Conservation (phyloP, 2,329 filamentous ascomycete species). For the Aspergillus pseudoviridinutans region DNA sequence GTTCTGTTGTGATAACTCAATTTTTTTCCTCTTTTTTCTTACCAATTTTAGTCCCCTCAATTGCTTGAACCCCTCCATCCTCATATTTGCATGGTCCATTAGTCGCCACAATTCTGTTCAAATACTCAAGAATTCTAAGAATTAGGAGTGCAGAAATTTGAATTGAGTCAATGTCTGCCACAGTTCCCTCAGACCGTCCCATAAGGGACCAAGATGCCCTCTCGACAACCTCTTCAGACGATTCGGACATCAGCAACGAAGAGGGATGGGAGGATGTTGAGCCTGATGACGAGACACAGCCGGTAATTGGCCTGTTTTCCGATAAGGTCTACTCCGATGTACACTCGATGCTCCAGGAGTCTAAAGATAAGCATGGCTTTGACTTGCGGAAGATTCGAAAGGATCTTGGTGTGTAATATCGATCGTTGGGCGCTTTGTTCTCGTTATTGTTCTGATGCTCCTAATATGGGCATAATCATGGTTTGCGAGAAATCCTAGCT, state of each 20-base stretch:
- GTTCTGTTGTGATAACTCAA: background rate
- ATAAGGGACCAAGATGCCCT: slow-evolving; percentile 22
- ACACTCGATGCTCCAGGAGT: slow-evolving; percentile 63
- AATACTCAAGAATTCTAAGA: background rate
- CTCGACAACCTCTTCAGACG: slow-evolving; percentile 31
- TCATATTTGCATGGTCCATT: background rate
- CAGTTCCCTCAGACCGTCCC: slow-evolving; percentile 17
- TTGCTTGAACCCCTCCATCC: background rate
- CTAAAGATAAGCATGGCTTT: slow-evolving; percentile 62
- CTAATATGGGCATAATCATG: background rate
- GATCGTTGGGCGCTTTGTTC: slow-evolving; percentile 1
- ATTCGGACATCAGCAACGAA: slow-evolving; percentile 47
- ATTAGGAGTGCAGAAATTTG: background rate
- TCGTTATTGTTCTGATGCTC: slow-evolving; percentile 7
- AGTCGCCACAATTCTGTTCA: background rate
- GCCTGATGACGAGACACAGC: slow-evolving; percentile 58
- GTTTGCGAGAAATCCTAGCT: slow-evolving; percentile 5
- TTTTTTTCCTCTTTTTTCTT: slow-evolving; percentile 5
- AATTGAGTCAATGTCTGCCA: slow-evolving; percentile 26
- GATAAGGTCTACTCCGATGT: slow-evolving; percentile 62
- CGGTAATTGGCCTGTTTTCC: slow-evolving; percentile 66
- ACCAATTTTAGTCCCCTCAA: background rate
- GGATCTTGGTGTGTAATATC: slow-evolving; percentile 41
- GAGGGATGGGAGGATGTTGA: slow-evolving; percentile 59
- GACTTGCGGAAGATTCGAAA: slow-evolving; percentile 62